phyloP scores from a whole-genome alignment of 1,139 yeast genomes.

The Pichia sp. region DNA sequence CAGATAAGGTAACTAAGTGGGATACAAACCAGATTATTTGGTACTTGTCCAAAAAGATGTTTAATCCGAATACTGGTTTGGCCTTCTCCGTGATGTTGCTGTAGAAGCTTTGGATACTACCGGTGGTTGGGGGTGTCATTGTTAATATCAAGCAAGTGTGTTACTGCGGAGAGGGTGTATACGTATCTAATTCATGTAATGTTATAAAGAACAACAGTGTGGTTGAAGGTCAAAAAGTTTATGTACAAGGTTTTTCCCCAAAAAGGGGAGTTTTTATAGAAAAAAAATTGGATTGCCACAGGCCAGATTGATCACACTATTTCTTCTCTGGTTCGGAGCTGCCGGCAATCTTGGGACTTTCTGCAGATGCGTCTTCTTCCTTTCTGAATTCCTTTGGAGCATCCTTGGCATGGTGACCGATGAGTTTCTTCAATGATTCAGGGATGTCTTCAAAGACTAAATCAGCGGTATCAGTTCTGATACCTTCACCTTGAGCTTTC shows the following conservation, averaged over 20 bases:
- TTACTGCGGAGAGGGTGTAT: no score
- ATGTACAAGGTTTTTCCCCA: no score
- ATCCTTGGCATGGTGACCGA: constrained; percentile 67
- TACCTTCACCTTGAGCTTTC: constrained; percentile 69
- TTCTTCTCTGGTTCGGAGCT: background rate
- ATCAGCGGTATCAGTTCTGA: constrained; percentile 60
- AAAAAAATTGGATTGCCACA: background rate
- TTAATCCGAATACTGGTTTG: background rate
- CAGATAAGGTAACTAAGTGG: constrained; percentile 3
- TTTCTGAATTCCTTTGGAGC: constrained; percentile 46
- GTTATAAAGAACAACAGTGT: no score
- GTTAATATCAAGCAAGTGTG: no score
- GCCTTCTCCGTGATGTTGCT: background rate
- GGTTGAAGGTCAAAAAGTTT: no score
- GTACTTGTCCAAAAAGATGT: constrained; percentile 6
- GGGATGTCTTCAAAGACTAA: constrained; percentile 74
- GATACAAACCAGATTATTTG: constrained; percentile 11
- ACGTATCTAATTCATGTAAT: no score
- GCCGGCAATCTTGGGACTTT: constrained; percentile 15
- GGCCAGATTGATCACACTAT: background rate
- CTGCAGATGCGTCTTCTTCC: constrained; percentile 12
- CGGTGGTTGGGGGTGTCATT: background rate
- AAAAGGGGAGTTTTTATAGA: background rate
- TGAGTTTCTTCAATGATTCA: constrained; percentile 48
- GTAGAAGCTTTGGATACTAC: constrained; percentile 4